Conservation (phyloP, 805 yeast species). For the Yarrowia hollandica region DNA sequence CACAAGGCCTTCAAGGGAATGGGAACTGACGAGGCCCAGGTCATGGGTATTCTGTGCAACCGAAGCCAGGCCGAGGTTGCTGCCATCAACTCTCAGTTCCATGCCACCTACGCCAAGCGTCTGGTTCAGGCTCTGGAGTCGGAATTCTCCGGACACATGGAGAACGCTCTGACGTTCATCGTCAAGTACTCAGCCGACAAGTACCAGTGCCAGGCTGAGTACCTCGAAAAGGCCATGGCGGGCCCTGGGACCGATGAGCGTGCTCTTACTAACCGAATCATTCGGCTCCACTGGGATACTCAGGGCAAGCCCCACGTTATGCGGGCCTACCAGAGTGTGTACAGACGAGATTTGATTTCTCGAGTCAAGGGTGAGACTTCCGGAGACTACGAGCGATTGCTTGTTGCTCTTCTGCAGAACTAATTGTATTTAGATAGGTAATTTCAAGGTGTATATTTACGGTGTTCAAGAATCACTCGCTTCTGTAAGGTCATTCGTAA, state of each 20-base stretch:
- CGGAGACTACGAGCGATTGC: constrained; percentile 33
- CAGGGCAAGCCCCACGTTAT: constrained; percentile 30
- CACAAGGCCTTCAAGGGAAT: constrained; percentile 32
- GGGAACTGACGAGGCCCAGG: constrained; percentile 35
- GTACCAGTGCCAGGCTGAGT: constrained; percentile 32
- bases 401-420: constrained; percentile 33
- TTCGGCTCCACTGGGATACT: constrained; percentile 35
- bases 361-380: constrained; percentile 34
- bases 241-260: constrained; percentile 35
- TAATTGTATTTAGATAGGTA: no score
- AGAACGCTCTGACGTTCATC: constrained; percentile 33
- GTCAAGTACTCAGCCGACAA: constrained; percentile 33
- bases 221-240: constrained; percentile 34
- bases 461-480: no score
- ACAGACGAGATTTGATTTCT: constrained; percentile 31
- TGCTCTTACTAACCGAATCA: constrained; percentile 33
- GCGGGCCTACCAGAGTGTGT: constrained; percentile 31
- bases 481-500: no score
- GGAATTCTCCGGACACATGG: constrained; percentile 36
- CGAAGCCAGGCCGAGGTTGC: constrained; percentile 33
- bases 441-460: no score
- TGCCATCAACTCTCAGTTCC: constrained; percentile 31
- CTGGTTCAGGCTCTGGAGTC: constrained; percentile 31
- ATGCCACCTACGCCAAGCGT: constrained; percentile 30
- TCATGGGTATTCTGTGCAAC: constrained; percentile 33